Conservation (phyloP, 352 stramenopile genomes). For the Globisporangium megalacanthum region DNA sequence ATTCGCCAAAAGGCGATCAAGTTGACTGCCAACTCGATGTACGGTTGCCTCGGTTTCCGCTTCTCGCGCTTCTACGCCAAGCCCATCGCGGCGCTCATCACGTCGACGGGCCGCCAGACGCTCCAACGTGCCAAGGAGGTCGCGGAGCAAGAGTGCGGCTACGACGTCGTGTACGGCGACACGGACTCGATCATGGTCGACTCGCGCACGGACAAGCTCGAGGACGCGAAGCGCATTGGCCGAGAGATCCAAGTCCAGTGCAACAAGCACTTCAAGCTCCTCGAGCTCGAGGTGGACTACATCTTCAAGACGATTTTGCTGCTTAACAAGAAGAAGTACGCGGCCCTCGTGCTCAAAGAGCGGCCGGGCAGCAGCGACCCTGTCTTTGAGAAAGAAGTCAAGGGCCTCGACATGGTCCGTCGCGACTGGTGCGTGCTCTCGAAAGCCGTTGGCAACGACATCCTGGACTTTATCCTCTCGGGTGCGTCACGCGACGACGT, state of each 20-base stretch:
- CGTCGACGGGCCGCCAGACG: conserved; percentile 97
- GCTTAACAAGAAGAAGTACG: conserved; percentile 99
- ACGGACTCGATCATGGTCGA: conserved; percentile 99
- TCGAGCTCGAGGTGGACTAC: conserved; percentile 99
- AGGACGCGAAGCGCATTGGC: conserved; percentile 92
- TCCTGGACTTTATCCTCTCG: conserved; percentile 98
- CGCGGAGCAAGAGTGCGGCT: conserved; percentile 94
- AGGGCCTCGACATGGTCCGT: conserved; percentile 97
- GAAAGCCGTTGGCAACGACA: conserved; percentile 94
- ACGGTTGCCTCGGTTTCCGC: conserved; percentile 99
- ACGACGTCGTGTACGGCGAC: conserved; percentile 99
- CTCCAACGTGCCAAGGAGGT: conserved; percentile 98
- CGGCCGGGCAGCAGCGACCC: conserved; percentile 32
- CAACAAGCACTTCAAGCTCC: conserved; percentile 98
- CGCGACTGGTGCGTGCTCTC: conserved; percentile 98
- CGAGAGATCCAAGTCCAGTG: conserved; percentile 96
- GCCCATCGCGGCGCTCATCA: conserved; percentile 99
- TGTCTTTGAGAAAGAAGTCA: conserved; percentile 95
- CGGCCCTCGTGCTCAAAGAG: conserved; percentile 94
- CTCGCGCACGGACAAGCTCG: conserved; percentile 89
- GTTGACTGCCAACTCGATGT: conserved; percentile 99
- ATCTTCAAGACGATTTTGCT: conserved; percentile 99
- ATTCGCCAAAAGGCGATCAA: conserved; percentile 99
- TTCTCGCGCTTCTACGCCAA: conserved; percentile 98
- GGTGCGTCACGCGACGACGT: conserved; percentile 92